Evolutionary conservation across 1,284 basidiomycete genomes (phyloP).

Genomic region (Rhodotorula sp.): DNA sequence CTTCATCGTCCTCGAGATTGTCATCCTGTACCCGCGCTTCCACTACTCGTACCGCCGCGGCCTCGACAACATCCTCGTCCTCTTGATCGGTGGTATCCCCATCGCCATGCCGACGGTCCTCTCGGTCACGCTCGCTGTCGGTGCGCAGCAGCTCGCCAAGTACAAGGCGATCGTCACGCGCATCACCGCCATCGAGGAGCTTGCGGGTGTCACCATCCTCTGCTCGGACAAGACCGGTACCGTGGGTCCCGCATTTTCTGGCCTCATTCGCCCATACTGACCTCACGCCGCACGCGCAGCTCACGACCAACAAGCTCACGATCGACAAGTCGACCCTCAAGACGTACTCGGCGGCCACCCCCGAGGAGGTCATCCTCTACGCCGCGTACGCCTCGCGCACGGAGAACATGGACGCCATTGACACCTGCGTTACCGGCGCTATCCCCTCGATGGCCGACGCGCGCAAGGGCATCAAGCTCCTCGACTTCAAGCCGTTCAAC

Average conservation of each 20-base stretch:
- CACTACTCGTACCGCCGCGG: constrained; percentile 84
- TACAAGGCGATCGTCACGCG: constrained; percentile 98
- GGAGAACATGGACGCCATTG: constrained; percentile 98
- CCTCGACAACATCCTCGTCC: constrained; percentile 93
- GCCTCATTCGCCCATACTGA: neutral
- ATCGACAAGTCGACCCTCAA: constrained; percentile 91
- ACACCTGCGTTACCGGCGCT: constrained; percentile 76
- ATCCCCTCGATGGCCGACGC: constrained; percentile 67
- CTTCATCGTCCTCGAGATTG: constrained; percentile 64
- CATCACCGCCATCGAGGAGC: constrained; percentile 96
- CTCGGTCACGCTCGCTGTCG: constrained; percentile 94
- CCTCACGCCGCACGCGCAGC: constrained; percentile 41
- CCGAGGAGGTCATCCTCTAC: constrained; percentile 87
- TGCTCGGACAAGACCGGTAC: constrained; percentile 98
- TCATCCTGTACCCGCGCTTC: constrained; percentile 69
- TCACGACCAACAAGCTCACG: constrained; percentile 98
- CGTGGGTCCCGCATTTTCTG: constrained; percentile 21
- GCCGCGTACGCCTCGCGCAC: constrained; percentile 95
- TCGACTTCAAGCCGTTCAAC: constrained; percentile 99
- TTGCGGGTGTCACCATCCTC: constrained; percentile 94
- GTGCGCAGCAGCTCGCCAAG: constrained; percentile 96
- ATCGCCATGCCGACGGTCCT: constrained; percentile 98
- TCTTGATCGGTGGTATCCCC: constrained; percentile 97
- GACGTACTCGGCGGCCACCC: constrained; percentile 79
- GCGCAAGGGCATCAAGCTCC: constrained; percentile 87